A percentile compares a stretch with the other conserved stretches of the same genome.
phyloP scores from a whole-genome alignment of 495 filamentous ascomycete genomes.

The Thozetella sp. region DNA sequence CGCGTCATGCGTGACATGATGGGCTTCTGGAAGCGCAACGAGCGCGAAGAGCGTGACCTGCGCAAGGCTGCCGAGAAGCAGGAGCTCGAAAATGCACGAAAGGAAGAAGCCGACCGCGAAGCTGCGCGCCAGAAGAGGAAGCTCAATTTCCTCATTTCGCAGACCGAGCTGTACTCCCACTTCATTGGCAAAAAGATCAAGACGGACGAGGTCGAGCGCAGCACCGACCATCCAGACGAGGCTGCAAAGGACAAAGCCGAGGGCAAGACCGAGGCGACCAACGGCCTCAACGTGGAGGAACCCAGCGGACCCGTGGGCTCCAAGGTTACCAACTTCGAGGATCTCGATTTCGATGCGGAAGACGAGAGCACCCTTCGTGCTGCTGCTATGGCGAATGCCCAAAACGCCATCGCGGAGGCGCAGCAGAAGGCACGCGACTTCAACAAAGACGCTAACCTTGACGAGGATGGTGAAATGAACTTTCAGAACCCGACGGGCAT shows the following conservation, averaged over 20 bases:
- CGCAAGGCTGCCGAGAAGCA: conserved; percentile 93
- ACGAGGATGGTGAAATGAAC: conserved; percentile 94
- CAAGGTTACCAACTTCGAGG: conserved; percentile 90
- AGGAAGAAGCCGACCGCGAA: conserved; percentile 95
- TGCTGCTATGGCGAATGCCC: conserved; percentile 93
- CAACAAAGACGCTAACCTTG: conserved; percentile 69
- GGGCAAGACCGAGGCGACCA: conserved; percentile 45
- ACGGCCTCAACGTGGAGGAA: conserved; percentile 56
- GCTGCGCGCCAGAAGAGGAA: conserved; percentile 97
- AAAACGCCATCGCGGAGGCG: conserved; percentile 93
- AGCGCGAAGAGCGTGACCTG: conserved; percentile 93
- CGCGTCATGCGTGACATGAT: conserved; percentile 99
- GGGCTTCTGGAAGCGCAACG: conserved; percentile 99
- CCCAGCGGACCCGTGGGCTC: conserved; percentile 55
- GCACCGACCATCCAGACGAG: conserved; percentile 77
- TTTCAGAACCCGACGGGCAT: conserved; percentile 98
- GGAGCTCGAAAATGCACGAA: conserved; percentile 94
- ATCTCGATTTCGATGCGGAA: conserved; percentile 93
- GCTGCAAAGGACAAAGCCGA: conserved; percentile 38
- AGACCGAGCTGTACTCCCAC: conserved; percentile 98
- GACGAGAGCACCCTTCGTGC: conserved; percentile 81
- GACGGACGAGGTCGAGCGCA: conserved; percentile 88
- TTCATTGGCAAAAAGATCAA: conserved; percentile 99
- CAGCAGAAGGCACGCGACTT: conserved; percentile 92
- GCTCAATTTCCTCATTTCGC: conserved; percentile 98